phyloP scores from a whole-genome alignment of 2,329 filamentous ascomycete species.

The Cladophialophora exuberans region DNA sequence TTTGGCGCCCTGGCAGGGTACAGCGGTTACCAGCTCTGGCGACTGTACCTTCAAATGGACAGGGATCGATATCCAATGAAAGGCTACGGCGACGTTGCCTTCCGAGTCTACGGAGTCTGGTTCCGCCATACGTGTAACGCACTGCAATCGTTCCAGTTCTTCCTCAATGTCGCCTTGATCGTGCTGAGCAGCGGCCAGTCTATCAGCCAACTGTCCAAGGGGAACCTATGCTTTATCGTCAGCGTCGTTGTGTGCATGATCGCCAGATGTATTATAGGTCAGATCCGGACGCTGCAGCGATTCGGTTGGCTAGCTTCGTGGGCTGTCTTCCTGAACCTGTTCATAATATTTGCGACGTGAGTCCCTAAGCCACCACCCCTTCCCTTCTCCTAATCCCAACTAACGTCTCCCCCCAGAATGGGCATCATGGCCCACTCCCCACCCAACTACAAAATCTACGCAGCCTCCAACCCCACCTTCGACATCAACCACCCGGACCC shows the following conservation, averaged over 20 bases:
- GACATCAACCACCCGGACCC: constrained; percentile 49
- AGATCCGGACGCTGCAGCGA: constrained; percentile 59
- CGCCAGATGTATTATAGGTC: constrained; percentile 57
- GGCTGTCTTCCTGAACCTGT: constrained; percentile 60
- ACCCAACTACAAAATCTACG: constrained; percentile 52
- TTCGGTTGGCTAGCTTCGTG: constrained; percentile 61
- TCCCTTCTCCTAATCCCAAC: background rate
- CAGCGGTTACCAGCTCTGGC: constrained; percentile 45
- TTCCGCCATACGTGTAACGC: constrained; percentile 44
- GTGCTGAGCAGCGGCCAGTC: constrained; percentile 59
- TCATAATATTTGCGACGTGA: constrained; percentile 56
- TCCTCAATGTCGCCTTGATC: constrained; percentile 57
- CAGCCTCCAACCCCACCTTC: constrained; percentile 39
- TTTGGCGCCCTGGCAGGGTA: constrained; percentile 36
- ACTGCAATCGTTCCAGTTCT: constrained; percentile 46
- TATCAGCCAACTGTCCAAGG: constrained; percentile 57
- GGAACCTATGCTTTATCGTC: constrained; percentile 56
- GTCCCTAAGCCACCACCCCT: background rate
- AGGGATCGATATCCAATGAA: constrained; percentile 45
- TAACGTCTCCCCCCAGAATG: constrained; percentile 41
- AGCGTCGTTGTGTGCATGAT: constrained; percentile 56
- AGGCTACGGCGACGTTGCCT: constrained; percentile 47
- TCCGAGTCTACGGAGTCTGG: constrained; percentile 43
- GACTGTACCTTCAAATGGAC: constrained; percentile 47
- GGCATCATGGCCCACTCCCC: constrained; percentile 54